Percentiles rank a stretch among this genome's conserved stretches.
Conservation (phyloP, 768 basidiomycete genomes). For the Saitozyma sp. region DNA sequence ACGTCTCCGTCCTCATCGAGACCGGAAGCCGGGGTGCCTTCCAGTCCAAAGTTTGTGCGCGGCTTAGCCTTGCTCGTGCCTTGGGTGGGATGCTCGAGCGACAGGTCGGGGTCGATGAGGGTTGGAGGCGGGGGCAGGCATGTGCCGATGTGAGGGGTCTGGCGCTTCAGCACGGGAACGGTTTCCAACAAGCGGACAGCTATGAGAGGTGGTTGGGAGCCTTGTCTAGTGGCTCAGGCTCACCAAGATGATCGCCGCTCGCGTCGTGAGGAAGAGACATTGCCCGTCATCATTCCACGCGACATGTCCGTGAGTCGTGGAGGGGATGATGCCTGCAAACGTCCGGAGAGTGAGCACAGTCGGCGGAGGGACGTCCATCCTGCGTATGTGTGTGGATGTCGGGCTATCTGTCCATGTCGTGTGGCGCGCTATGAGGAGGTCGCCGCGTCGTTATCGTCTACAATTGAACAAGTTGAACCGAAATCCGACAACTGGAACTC, state of each 20-base stretch:
- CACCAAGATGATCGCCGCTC: constrained; percentile 32
- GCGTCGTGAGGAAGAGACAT: constrained; percentile 27
- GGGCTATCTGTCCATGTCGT: too few relatives aligned
- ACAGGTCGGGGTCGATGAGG: constrained; percentile 12
- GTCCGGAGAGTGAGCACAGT: constrained; percentile 16
- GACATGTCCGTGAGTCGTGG: constrained; percentile 17
- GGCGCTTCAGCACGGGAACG: neutral
- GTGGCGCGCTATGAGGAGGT: too few relatives aligned
- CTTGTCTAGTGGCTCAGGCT: constrained; percentile 3
- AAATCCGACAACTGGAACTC: too few relatives aligned
- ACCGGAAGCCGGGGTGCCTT: constrained; percentile 1
- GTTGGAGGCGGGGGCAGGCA: constrained; percentile 25
- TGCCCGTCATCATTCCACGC: constrained; percentile 45
- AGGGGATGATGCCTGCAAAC: constrained; percentile 14
- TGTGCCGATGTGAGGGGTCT: constrained; percentile 33
- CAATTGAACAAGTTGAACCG: too few relatives aligned
- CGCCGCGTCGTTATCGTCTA: too few relatives aligned
- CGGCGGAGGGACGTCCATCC: constrained; percentile 1
- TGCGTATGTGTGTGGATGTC: too few relatives aligned
- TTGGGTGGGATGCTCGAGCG: constrained; percentile 9
- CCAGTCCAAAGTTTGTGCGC: neutral
- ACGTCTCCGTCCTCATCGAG: constrained; percentile 11
- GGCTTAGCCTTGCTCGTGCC: neutral
- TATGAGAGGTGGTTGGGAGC: neutral
- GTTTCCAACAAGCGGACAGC: neutral